These are phyloP conservation scores for Tirmania nivea DNA, from an alignment of 495 filamentous ascomycete genomes.

Conservation along the genomic window DNA sequence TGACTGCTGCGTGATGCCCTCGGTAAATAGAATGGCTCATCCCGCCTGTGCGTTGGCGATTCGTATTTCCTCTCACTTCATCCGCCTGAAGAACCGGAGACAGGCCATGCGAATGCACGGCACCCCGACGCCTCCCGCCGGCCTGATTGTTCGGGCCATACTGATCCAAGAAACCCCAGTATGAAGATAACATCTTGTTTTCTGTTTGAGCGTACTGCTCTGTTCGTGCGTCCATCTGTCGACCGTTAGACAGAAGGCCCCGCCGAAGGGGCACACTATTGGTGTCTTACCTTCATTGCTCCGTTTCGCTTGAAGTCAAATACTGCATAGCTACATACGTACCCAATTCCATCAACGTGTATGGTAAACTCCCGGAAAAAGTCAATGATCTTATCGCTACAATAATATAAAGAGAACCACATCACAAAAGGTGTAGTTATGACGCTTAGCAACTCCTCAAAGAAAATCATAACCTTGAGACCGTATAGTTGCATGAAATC, in stretches of 20 bases:
- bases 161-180: slow-evolving; percentile 78
- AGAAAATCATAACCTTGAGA: slow-evolving; percentile 69
- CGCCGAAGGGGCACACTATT: too few species aligned
- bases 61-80: slow-evolving; percentile 6
- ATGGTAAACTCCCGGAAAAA: slow-evolving; percentile 97
- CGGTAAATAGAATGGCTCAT: slow-evolving; percentile 13
- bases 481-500: slow-evolving; percentile 82
- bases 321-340: slow-evolving; percentile 92
- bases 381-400: slow-evolving; percentile 81
- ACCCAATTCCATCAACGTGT: slow-evolving; percentile 86
- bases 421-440: slow-evolving; percentile 79
- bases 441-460: slow-evolving; percentile 81
- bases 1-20: slow-evolving; percentile 4
- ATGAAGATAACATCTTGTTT: slow-evolving; percentile 90
- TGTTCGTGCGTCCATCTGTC: slow-evolving; percentile 44
- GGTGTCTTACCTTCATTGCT: slow-evolving; percentile 39
- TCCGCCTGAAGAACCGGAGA: slow-evolving; percentile 13
- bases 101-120: slow-evolving; percentile 8
- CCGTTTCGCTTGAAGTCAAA: slow-evolving; percentile 57
- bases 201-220: slow-evolving; percentile 91
- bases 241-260: slow-evolving; percentile 19
- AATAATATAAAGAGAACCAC: slow-evolving; percentile 68
- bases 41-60: neutral
- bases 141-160: slow-evolving; percentile 30
- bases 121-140: neutral